Conservation (phyloP, 495 filamentous ascomycete species). For the Podospora tetraspora region DNA sequence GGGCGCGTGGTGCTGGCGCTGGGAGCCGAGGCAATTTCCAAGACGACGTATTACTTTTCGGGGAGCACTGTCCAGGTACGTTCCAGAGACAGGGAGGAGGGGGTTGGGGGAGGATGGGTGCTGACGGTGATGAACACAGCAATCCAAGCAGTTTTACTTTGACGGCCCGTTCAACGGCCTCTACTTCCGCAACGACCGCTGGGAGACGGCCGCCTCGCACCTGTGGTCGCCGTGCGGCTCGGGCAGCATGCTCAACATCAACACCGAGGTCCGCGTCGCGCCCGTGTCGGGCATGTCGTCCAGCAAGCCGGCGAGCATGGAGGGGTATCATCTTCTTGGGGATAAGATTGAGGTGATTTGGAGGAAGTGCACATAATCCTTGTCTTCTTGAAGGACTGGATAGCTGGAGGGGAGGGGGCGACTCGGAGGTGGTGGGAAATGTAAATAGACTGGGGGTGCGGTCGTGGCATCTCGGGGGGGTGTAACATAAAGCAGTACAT, state of each 20-base stretch:
- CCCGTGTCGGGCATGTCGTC: not conserved
- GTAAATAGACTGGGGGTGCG: not conserved
- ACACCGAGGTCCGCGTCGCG: conserved; percentile 11
- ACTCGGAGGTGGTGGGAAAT: not conserved
- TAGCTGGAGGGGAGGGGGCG: not conserved
- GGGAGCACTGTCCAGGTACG: not conserved
- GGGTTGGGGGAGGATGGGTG: no score
- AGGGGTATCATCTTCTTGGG: conserved; percentile 11
- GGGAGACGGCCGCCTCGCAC: not conserved
- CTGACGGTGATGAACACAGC: conserved; percentile 3
- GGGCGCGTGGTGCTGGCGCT: conserved; percentile 11
- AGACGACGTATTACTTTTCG: conserved; percentile 12
- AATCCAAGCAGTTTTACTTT: conserved; percentile 14
- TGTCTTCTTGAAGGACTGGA: no score
- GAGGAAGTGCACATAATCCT: not conserved
- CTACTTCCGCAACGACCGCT: conserved; percentile 19
- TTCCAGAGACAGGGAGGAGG: no score
- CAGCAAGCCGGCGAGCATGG: conserved; percentile 12
- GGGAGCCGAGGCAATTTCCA: conserved; percentile 12
- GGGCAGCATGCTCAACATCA: conserved; percentile 14
- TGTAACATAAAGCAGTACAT: not conserved
- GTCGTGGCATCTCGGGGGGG: not conserved
- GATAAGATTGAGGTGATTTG: conserved; percentile 5
- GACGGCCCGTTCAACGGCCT: conserved; percentile 15
- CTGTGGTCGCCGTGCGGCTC: conserved; percentile 14